Percentiles rank a stretch among this genome's conserved stretches.
Evolutionary conservation across 306 rosid species (phyloP).

Genomic region (Cyclanthera cordifolia): DNA sequence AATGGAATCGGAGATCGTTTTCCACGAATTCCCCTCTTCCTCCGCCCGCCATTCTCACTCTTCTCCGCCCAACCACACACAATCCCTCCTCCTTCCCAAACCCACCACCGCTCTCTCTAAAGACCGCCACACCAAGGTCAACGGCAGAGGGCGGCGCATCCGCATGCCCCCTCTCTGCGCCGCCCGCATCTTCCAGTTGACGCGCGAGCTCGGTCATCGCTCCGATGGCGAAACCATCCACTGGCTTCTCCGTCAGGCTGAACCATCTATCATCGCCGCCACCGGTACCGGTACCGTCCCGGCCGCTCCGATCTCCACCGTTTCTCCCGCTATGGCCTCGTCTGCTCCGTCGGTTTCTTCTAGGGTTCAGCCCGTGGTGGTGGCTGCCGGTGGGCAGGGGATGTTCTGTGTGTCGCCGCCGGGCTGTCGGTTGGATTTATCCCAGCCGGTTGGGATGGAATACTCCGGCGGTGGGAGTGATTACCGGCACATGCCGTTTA

Average conservation of each 20-base stretch:
- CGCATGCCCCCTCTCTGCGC: slow-evolving; percentile 96
- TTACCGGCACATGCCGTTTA: slow-evolving; percentile 71
- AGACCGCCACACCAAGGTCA: slow-evolving; percentile 91
- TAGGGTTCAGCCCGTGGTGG: slow-evolving; percentile 24
- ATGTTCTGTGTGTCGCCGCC: slow-evolving; percentile 42
- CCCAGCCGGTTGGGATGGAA: slow-evolving; percentile 41
- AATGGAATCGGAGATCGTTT: slow-evolving; percentile 40
- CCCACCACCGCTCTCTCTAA: slow-evolving; percentile 19
- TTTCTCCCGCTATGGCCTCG: slow-evolving; percentile 18
- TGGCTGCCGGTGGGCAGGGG: slow-evolving; percentile 21
- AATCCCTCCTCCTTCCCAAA: slow-evolving; percentile 20
- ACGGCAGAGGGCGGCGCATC: slow-evolving; percentile 87
- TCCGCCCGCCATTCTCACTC: slow-evolving; percentile 4
- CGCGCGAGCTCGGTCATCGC: slow-evolving; percentile 91
- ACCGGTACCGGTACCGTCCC: slow-evolving; percentile 78
- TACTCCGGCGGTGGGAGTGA: slow-evolving; percentile 21
- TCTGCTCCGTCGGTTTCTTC: slow-evolving; percentile 29
- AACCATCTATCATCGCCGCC: slow-evolving; percentile 69
- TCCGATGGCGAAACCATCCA: slow-evolving; percentile 94
- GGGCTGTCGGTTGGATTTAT: slow-evolving; percentile 50
- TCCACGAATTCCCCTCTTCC: slow-evolving; percentile 27
- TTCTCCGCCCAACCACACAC: background rate
- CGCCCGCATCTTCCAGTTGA: slow-evolving; percentile 79
- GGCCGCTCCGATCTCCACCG: slow-evolving; percentile 28
- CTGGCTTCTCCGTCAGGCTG: slow-evolving; percentile 92